Evolutionary conservation across 2,329 filamentous ascomycete genomes (phyloP), one percentile per base, ranked within the genome.

Genomic region (Orbilia ellipsospora): DNA sequence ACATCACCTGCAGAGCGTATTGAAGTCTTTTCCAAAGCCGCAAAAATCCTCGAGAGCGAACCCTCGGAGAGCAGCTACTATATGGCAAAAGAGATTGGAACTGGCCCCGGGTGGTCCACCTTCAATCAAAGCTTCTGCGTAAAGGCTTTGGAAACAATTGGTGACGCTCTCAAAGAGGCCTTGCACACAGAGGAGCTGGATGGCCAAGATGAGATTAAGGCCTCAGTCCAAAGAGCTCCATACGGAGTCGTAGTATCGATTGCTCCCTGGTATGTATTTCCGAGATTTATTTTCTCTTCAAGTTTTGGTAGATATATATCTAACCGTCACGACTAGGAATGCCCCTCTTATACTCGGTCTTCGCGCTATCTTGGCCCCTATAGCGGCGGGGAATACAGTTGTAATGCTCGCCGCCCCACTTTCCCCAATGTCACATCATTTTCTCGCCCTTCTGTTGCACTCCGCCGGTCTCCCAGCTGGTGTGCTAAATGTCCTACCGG

Each of bases 231-330:
- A 77, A 90, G 89, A 80, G 91, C 94, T 82, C 92, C 93, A 0
- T 93, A 88, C 79, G 93, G 93, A 0, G 92, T 95, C 6, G 86
- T 94, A 15, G 83, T 96, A 31, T 89, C 88, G 1, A 93, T 96
- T 81, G 91, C 90, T 1, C 92, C 93, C 8, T 96, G 93, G 92
- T 93, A 84, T 79, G 31, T 36, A 83, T 78, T 8, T 20, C 23
- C 23, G 6, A 42, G 18, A 12, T 50, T 40, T 18, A 18, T 15
- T n/a, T 28, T 15, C 8, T 56, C 13, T 10, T 56, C 54, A 18
- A 57, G 13, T 1, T 5, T 59, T 15, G 13, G 26, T 26, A 48
- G 13, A 48, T 13, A 48, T 48, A 18, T 56, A 57, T 10, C 40
- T n/a, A 31, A 15, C 13, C 48, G 15, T 1, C 51, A 12, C 6